Evolutionary conservation across 352 stramenopile species (phyloP), one percentile per base, ranked within the genome.

Genomic region (Saprolegnia diclina): DNA sequence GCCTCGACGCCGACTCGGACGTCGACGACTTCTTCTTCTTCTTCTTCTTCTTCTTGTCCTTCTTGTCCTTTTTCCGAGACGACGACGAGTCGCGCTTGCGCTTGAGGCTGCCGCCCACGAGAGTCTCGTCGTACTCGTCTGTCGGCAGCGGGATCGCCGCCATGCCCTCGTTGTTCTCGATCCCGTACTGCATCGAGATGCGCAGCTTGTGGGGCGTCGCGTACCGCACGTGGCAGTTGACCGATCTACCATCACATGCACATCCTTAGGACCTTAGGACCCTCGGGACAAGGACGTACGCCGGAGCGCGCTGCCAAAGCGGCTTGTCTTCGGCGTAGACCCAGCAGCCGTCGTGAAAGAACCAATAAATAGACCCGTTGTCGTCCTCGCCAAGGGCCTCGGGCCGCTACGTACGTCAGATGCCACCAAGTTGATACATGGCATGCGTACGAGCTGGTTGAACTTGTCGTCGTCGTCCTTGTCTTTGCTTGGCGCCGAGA

Each of bases 311-410:
- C 71, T 91, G 80, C 85, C 84, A 92, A 14, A 64, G 68, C 0
- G 83, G 80, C 38, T 81, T 83, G 35, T 91, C 79, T 72, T 95
- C 87, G 0, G 85, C 85, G 64, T 91, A 95, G 45, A 95, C 77
- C 87, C 87, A 95, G 62, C 85, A 92, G 53, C 69, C 82, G 71
- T 95, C 87, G 61, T 88, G 76, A 72, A 93, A 93, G 74, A 93
- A 91, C 87, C 85, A 95, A 67, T 95, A 95, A 45, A 81, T 78
- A 0, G 81, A 72, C 11, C 85, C 85, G 6, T 82, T 76, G 54
- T 95, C 87, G 56, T 95, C 87, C 29, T 77, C 83, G 48, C 87
- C 87, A 35, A 93, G 82, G 16, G 85, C 77, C 32, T 79, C 83
- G 37, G 73, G 74, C 61, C 85, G 73, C 87, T 94, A 59, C 13